Evolutionary conservation across 331 rosid species (phyloP), one percentile per base, ranked within the genome.

Genomic region (Rosa hybrid): DNA sequence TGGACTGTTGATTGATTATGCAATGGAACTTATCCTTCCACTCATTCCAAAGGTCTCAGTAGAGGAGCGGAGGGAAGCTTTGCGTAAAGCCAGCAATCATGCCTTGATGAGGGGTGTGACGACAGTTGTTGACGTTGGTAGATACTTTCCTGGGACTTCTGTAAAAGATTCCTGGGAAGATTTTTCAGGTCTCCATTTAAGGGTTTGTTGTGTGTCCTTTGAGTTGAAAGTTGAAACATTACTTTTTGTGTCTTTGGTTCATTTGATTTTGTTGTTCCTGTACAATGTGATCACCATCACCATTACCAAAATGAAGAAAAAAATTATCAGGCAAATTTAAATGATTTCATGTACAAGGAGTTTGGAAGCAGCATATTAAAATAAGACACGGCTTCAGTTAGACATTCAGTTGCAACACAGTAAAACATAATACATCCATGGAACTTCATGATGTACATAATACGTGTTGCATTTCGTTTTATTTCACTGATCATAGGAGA

Each of bases 91-190:
- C 76, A 91, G 91, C 88, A 85, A 71, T 67, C 83, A 69, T 82
- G 90, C 92, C 53, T 80, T 93, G 85, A 64, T 72, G 76, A 87
- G 86, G 85, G 98, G 94, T 57, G 97, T 91, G 83, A 93, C 97
- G 77, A 89, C 98, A 13, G 91, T 93, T 42, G 93, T 93, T 85
- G 98, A 93, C 70, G 9, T 93, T 82, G 98, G 97, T 72, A 91
- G 98, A 87, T 93, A 90, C 78, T 78, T 73, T 51, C 92, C 97
- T 6, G 97, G 92, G 80, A 64, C 30, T 16, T 78, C 94, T 70
- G 64, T 80, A 17, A 85, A 86, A 78, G 83, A 77, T 68, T 83
- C 97, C 6, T 93, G 98, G 98, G 88, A 89, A 71, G 98, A 93
- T 86, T 93, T 91, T 86, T 80, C 94, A 87, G 97, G 97, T 91